Evolutionary conservation across 2,329 filamentous ascomycete species (phyloP).

Genomic region (Ophiocordyceps australis): DNA sequence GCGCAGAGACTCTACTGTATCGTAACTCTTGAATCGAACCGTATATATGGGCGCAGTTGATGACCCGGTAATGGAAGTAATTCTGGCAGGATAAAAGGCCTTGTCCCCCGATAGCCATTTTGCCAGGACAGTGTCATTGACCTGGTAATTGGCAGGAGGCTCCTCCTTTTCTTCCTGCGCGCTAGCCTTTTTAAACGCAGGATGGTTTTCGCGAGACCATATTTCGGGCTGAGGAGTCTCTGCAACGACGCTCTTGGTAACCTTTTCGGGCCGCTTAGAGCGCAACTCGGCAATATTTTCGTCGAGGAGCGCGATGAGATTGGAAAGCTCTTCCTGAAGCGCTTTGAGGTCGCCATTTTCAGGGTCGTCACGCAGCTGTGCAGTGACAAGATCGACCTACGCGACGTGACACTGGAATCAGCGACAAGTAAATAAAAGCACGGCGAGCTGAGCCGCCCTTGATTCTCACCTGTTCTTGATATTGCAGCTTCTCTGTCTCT

Average conservation of each 20-base stretch:
- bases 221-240: constrained; percentile 42
- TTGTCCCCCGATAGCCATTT: constrained; percentile 86
- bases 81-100: constrained; percentile 77
- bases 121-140: constrained; percentile 80
- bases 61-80: constrained; percentile 86
- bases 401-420: constrained; percentile 5
- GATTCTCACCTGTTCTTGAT: constrained; percentile 34
- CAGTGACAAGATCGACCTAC: constrained; percentile 61
- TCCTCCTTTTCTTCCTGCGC: constrained; percentile 32
- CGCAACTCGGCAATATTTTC: constrained; percentile 68
- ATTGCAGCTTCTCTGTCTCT: constrained; percentile 33
- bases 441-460: constrained; percentile 1
- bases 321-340: constrained; percentile 65
- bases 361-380: constrained; percentile 62
- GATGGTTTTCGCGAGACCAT: constrained; percentile 67
- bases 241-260: constrained; percentile 24
- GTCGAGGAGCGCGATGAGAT: constrained; percentile 63
- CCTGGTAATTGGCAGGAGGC: constrained; percentile 45
- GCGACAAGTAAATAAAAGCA: neutral
- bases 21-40: constrained; percentile 88
- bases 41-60: constrained; percentile 82
- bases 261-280: constrained; percentile 22
- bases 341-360: constrained; percentile 61
- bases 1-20: constrained; percentile 63
- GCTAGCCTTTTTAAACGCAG: constrained; percentile 45